Base-by-base conservation (phyloP, 2,329 filamentous ascomycete genomes). In the Ophiostoma quercus region DNA sequence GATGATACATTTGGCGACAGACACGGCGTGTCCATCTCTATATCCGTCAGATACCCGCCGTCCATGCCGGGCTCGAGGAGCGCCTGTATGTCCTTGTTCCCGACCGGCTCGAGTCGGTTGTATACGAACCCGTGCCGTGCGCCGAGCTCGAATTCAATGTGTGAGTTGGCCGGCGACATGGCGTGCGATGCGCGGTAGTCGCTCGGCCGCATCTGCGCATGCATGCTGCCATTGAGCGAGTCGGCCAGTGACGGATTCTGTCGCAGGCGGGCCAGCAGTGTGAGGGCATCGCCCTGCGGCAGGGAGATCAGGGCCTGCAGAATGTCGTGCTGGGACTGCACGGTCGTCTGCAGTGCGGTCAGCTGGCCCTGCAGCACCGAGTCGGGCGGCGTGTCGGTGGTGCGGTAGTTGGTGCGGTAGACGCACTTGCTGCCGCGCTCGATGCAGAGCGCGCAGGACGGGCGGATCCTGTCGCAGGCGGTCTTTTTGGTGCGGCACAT, bases 401-500 rank as follows among this genome's bases (percentile, higher is more conserved):
- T 66, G 14, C 70, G 67, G 51, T 69, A 62, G 39, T 41, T 71
- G 16, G 70, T 70, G 22, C 70, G 68, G 47, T 71, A 70, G 7
- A 67, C 57, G 22, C 70, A 70, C 19, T 43, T 54, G 14, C 54
- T 11, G 16, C 69, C 69, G 3, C 70, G 57, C 37, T 71, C 66
- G 7, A 66, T 69, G 54, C 71, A 72, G 6, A 66, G 62, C 47
- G 71, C 66, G 43, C 71, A 72, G 1, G 62, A 62, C 11, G 71
- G 71, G 16, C 67, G 63, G 8, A 60, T 22, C 14, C 67, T 62
- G 39, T 72, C 68, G 9, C 71, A 72, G 0, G 67, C 67, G 2
- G 69, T 72, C 41, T 70, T 72, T 29, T 69, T 72, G 1, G 71
- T 34, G 16, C 71, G 71, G 43, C 71, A 72, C 41, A 43, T 63